Base-by-base conservation (phyloP, 2,329 filamentous ascomycete genomes). In the Colletotrichum limetticola region DNA sequence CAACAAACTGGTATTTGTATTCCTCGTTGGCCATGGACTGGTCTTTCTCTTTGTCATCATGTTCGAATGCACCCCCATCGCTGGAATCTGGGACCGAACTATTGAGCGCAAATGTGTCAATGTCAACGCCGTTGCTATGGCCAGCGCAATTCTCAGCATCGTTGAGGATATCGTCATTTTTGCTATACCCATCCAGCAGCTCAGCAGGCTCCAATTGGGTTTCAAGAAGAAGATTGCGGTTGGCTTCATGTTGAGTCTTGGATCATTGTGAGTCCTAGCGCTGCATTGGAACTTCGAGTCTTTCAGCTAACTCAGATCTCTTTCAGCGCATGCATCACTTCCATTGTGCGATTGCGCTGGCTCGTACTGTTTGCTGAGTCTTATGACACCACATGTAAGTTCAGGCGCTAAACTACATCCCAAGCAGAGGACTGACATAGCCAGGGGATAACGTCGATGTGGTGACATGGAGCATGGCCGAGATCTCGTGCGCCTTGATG, bases 401-500 rank as follows among this genome's bases (percentile, higher is more conserved):
- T 16, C n/a, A 9, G 37, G n/a, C 9, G n/a, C 24, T 5, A 22
- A n/a, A 28, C 2, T 6, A 2, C 0, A 12, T 0, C 19, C 56
- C 12, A 5, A 42, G 19, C 4, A 3, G 3, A 2, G 3, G 3
- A 53, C 53, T 57, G 2, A 58, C 60, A 16, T 9, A 4, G 12
- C 7, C 14, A 81, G 79, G 76, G 75, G 70, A 78, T 26, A 77
- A 78, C 52, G 78, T 79, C n/a, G 77, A 81, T 53, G 66, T 79
- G 4, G 75, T 80, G 1, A 77, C 78, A 22, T 82, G 80, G 80
- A 80, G 77, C 14, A 63, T 77, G 9, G 77, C 81, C 49, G 80
- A 82, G 71, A 74, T 77, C 12, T 78, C 77, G 19, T 74, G 79
- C 2, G 85, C 83, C 3, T 83, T 86, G 19, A 80, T 80, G 28